Base-by-base conservation (phyloP, 2,329 filamentous ascomycete species). In the Aspergillus ochraceus region DNA sequence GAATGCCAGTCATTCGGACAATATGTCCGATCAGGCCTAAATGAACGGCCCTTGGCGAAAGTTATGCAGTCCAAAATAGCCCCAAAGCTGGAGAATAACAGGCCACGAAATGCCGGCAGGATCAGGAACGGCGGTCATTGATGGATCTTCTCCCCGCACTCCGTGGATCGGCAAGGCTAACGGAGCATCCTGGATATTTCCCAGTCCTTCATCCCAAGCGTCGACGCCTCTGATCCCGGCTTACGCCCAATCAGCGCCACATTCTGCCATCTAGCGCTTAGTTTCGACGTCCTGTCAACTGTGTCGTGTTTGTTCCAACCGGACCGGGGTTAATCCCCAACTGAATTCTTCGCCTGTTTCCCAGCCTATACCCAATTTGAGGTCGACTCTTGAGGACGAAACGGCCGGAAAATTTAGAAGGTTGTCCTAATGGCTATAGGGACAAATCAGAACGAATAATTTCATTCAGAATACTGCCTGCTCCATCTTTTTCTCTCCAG, bases 151-250 rank as follows among this genome's bases (percentile, higher is more conserved):
- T 52, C 61, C 59, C 61, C 63, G 60, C 61, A 65, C 47, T 51
- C 60, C 59, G 57, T 53, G n/a, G 64, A 68, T 68, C 60, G 62
- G 56, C 60, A 63, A 58, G 58, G 53, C 55, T 60, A 65, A 58
- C 20, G 54, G 39, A 24, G 12, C 14, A 57, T 49, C 54, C 57
- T 20, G 57, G 56, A 52, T 57, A 57, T 62, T 58, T 57, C 59
- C 58, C 58, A 58, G 61, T 53, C 57, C 51, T 63, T 60, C 59
- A 63, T 66, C 55, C 58, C 52, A 60, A 47, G 46, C 46, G 39
- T 53, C 36, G 22, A 46, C 52, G 60, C 54, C 57, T 57, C 59
- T 58, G 58, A 57, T 19, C 14, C 30, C 49, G 52, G 59, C n/a
- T 30, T 49, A 47, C 47, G 55, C 52, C 62, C 63, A 65, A 64